phyloP scores from a whole-genome alignment of 108 stramenopile species.

The Schizochytrium sp. region DNA sequence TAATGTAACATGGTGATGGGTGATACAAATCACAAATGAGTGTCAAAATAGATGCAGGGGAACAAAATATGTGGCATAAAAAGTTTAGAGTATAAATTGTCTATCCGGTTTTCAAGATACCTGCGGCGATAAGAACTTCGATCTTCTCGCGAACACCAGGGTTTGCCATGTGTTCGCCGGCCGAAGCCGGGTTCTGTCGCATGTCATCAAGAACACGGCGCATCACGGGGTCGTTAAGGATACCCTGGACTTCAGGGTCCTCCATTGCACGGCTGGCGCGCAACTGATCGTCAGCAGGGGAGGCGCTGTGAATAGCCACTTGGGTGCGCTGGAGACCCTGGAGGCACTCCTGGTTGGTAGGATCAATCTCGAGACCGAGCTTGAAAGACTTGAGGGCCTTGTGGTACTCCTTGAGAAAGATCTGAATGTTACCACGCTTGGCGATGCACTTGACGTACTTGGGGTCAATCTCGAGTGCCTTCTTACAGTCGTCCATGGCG shows the following conservation, averaged over 20 bases:
- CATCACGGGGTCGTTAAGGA: slow-evolving; percentile 95
- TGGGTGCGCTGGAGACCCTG: slow-evolving; percentile 89
- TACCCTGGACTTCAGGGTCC: slow-evolving; percentile 97
- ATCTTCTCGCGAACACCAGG: slow-evolving; percentile 90
- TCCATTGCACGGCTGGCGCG: slow-evolving; percentile 97
- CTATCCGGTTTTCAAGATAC: slow-evolving; percentile 88
- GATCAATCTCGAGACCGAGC: slow-evolving; percentile 87
- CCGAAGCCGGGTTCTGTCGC: slow-evolving; percentile 89
- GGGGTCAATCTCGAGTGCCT: slow-evolving; percentile 94
- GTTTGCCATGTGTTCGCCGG: slow-evolving; percentile 90
- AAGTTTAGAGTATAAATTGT: not conserved
- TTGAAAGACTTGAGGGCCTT: slow-evolving; percentile 97
- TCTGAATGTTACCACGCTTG: slow-evolving; percentile 97
- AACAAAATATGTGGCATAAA: not conserved
- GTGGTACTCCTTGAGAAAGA: slow-evolving; percentile 96
- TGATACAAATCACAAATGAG: not conserved
- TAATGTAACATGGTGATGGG: too few species aligned
- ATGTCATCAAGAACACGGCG: slow-evolving; percentile 93
- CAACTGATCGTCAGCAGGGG: slow-evolving; percentile 89
- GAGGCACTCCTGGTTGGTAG: slow-evolving; percentile 87
- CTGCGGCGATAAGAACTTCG: slow-evolving; percentile 96
- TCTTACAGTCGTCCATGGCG: slow-evolving; percentile 91
- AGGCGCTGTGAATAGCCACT: slow-evolving; percentile 81
- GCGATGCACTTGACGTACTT: slow-evolving; percentile 99
- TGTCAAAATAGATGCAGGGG: not conserved